Conservation (phyloP, 1,284 basidiomycete genomes). For the Fomitopsis schrenkii region DNA sequence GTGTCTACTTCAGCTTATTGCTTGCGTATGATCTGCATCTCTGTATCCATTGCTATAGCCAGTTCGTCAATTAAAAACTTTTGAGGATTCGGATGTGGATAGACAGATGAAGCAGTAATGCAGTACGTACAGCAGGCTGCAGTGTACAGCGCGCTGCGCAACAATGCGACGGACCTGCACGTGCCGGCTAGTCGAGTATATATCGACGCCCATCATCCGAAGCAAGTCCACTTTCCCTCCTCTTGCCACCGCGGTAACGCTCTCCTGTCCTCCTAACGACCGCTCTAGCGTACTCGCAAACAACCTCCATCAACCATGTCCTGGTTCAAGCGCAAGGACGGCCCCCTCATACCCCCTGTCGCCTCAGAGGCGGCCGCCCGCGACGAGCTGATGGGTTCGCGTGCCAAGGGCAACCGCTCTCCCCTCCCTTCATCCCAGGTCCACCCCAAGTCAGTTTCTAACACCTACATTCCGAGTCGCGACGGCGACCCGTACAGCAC, state of each 20-base stretch:
- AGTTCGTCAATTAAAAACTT: not conserved
- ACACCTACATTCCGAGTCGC: conserved; percentile 61
- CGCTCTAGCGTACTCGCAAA: not conserved
- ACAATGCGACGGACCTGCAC: not conserved
- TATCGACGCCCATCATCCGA: not conserved
- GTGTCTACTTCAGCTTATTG: not conserved
- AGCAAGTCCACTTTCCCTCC: not conserved
- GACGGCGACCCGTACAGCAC: conserved; percentile 51
- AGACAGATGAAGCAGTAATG: not conserved
- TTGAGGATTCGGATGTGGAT: not conserved
- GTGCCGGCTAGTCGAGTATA: not conserved
- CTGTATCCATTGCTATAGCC: conserved; percentile 1
- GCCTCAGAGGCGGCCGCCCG: conserved; percentile 28
- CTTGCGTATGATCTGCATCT: not conserved
- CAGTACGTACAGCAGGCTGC: not conserved
- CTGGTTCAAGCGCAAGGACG: conserved; percentile 73
- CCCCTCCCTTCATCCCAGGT: conserved; percentile 33
- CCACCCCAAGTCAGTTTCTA: conserved; percentile 47
- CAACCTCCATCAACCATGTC: conserved; percentile 46
- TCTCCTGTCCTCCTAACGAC: not conserved
- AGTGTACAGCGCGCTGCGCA: not conserved
- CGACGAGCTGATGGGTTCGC: conserved; percentile 28
- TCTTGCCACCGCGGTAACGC: not conserved
- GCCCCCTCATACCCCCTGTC: conserved; percentile 68
- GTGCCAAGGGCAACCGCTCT: conserved; percentile 31